phyloP scores from a whole-genome alignment of 768 basidiomycete species.

The Fibroporia radiculosa region DNA sequence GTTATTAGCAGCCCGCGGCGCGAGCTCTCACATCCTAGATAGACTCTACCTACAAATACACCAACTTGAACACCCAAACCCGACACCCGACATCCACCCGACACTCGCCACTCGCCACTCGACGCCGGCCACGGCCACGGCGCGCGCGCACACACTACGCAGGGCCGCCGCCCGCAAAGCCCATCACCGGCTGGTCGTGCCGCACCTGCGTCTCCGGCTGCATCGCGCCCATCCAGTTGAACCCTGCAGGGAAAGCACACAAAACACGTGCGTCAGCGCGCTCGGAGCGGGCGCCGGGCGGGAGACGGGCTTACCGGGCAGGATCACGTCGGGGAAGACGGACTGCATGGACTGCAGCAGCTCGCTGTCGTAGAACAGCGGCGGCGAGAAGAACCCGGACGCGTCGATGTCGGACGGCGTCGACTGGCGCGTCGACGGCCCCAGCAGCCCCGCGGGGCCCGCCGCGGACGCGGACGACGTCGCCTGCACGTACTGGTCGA shows the following conservation, averaged over 20 bases:
- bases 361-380: conserved; percentile 50
- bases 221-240: conserved; percentile 19
- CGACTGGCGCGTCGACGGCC: neutral
- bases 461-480: neutral
- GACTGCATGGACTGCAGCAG: conserved; percentile 57
- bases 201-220: too few species aligned
- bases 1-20: too few species aligned
- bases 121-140: too few species aligned
- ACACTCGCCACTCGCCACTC: too few species aligned
- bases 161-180: too few species aligned
- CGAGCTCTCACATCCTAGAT: too few species aligned
- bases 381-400: conserved; percentile 39
- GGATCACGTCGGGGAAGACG: conserved; percentile 48
- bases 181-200: too few species aligned
- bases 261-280: neutral
- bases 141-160: too few species aligned
- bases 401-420: conserved; percentile 12
- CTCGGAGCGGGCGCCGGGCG: neutral
- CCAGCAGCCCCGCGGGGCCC: neutral
- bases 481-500: neutral
- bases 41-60: too few species aligned
- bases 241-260: conserved; percentile 2
- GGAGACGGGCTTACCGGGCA: conserved; percentile 40
- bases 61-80: too few species aligned
- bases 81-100: too few species aligned